phyloP scores from a whole-genome alignment of 495 filamentous ascomycete genomes.

The Podospora australis region DNA sequence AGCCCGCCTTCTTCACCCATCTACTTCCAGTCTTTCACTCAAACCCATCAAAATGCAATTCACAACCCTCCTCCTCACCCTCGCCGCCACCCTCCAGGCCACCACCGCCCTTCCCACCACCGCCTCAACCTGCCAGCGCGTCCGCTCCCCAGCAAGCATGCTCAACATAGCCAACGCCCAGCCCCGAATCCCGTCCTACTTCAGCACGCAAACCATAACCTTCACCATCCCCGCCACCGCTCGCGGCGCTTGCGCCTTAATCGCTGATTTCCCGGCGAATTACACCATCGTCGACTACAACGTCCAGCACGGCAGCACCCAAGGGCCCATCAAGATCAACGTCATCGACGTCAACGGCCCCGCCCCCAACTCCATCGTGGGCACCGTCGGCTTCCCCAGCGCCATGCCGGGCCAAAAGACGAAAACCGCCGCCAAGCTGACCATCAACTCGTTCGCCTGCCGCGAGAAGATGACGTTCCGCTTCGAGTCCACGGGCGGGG shows the following conservation, averaged over 20 bases:
- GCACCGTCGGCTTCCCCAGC: constrained; percentile 17
- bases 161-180: constrained; percentile 1
- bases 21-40: too few relatives aligned
- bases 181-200: background rate
- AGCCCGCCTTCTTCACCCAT: background rate
- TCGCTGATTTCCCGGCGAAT: constrained; percentile 27
- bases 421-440: background rate
- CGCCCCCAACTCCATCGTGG: constrained; percentile 24
- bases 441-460: constrained; percentile 32
- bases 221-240: constrained; percentile 16
- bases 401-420: background rate
- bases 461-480: constrained; percentile 18
- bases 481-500: constrained; percentile 20
- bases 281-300: constrained; percentile 19
- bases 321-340: constrained; percentile 24
- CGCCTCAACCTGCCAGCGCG: background rate
- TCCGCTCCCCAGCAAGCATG: constrained; percentile 14
- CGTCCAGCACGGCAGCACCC: constrained; percentile 1
- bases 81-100: constrained; percentile 12
- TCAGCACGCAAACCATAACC: constrained; percentile 6
- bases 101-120: background rate
- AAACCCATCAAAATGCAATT: constrained; percentile 24
- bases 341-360: constrained; percentile 25
- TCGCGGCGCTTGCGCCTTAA: constrained; percentile 28
- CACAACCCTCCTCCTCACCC: constrained; percentile 16